Evolutionary conservation across 2,329 filamentous ascomycete genomes (phyloP), one percentile per base, ranked within the genome.

Genomic region (Phyllosticta citrichinensis): DNA sequence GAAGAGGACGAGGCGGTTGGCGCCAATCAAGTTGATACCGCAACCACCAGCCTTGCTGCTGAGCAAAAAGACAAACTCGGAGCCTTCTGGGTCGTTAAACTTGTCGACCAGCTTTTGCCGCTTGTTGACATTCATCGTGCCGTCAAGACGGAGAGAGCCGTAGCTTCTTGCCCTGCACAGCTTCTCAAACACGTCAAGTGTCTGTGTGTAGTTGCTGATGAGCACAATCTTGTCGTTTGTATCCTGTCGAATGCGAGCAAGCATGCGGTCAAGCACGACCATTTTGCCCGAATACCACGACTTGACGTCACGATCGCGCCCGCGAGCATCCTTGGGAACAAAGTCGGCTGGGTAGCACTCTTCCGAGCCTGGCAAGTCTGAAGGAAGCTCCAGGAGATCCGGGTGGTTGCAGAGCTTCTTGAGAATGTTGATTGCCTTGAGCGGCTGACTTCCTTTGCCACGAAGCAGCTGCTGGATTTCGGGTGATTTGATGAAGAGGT

Each of bases 371-470:
- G 93, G 92, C 30, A 99, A 78, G 70, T 99, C 94, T 0, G 85
- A 83, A 0, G 87, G 79, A 1, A 97, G 80, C 63, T 92, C 89
- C 35, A 99, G 83, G 3, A 99, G 82, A 71, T 99, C 94, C 0
- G 94, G 94, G 68, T 99, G 94, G 68, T 99, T 99, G 79, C 95
- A 99, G 14, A 99, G 86, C 74, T 99, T 99, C 77, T 99, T 99
- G 69, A 99, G 81, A 66, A 99, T 86, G 54, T 91, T 91, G 73
- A 99, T 99, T 8, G 94, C 94, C 74, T 97, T 97, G 55, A 99
- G 81, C 1, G 94, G 94, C 69, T 97, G 93, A 62, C 91, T 97
- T 25, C 92, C 93, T 75, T 97, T 97, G 63, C 94, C 94, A 65
- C 89, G 86, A 40, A 99, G 82, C 53, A 99, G 79, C 58, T 89